Conservation (phyloP, 1,284 basidiomycete species). For the Anthracocystis walkeri region DNA sequence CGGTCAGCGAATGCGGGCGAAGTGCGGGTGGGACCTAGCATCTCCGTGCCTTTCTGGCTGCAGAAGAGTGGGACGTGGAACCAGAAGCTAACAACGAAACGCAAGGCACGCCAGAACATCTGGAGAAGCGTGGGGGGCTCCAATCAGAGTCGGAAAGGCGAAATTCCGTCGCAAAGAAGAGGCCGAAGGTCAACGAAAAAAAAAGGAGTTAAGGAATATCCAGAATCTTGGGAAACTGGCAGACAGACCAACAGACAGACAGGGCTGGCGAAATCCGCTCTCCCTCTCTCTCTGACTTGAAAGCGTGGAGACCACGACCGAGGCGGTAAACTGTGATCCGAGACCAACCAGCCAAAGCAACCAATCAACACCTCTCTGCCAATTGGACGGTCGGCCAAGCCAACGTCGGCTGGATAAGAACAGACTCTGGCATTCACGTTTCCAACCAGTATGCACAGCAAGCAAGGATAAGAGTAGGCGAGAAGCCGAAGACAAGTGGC, state of each 20-base stretch:
- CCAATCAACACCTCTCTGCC: neutral
- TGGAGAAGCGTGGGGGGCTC: slow-evolving; percentile 8
- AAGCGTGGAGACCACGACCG: slow-evolving; percentile 2
- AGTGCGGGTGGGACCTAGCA: slow-evolving; percentile 3
- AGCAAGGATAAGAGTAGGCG: slow-evolving; percentile 2
- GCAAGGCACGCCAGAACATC: slow-evolving; percentile 8
- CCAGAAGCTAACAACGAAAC: neutral
- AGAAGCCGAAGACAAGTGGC: slow-evolving; percentile 6
- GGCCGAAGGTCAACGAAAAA: slow-evolving; percentile 6
- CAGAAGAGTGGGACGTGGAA: neutral
- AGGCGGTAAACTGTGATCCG: neutral
- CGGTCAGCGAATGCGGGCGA: slow-evolving; percentile 8
- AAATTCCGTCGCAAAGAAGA: slow-evolving; percentile 8
- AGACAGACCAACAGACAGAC: no score
- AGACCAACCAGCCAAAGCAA: neutral
- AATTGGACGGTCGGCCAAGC: slow-evolving; percentile 5
- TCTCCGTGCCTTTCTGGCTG: neutral
- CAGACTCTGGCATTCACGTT: neutral
- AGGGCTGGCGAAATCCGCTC: neutral
- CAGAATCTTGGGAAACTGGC: neutral
- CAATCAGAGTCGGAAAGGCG: neutral
- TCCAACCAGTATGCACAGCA: neutral
- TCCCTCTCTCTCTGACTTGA: no score
- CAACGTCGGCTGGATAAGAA: neutral
- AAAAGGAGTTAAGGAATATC: slow-evolving; percentile 1